Evolutionary conservation across 75 land plant species (phyloP).

Genomic region (Adiantum capillusveneris): DNA sequence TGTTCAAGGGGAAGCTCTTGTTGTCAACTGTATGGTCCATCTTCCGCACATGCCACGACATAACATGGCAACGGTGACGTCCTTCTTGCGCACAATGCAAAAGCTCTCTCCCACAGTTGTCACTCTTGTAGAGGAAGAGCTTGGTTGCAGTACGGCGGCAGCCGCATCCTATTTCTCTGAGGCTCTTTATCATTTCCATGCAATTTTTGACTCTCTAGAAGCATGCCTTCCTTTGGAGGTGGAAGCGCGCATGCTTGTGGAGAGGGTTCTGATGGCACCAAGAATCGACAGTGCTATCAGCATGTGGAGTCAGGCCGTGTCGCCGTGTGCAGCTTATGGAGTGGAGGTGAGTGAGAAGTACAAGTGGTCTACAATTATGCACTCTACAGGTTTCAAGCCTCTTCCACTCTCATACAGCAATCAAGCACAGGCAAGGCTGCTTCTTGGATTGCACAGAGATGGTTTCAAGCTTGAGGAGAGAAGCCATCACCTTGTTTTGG

Average conservation of each 20-base stretch:
- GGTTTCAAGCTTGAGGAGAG: slow-evolving; percentile 52
- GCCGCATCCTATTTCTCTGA: slow-evolving; percentile 28
- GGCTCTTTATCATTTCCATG: slow-evolving; percentile 47
- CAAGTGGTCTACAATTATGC: slow-evolving; percentile 1
- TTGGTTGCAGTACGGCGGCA: slow-evolving; percentile 7
- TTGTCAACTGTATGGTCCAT: slow-evolving; percentile 48
- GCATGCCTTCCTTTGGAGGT: slow-evolving; percentile 46
- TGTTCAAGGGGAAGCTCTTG: slow-evolving; percentile 35
- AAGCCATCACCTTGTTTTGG: slow-evolving; percentile 37
- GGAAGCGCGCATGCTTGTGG: slow-evolving; percentile 36
- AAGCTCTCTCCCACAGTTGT: slow-evolving; percentile 19
- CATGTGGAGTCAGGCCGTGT: background rate
- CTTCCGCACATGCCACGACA: slow-evolving; percentile 33
- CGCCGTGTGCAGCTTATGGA: too few relatives aligned
- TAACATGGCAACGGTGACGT: slow-evolving; percentile 22
- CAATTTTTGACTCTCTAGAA: slow-evolving; percentile 57
- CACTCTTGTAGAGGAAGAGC: slow-evolving; percentile 44
- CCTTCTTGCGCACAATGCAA: slow-evolving; percentile 30
- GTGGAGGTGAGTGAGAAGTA: background rate
- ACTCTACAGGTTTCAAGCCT: slow-evolving; percentile 17
- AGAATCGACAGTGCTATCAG: slow-evolving; percentile 18
- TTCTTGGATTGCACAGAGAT: slow-evolving; percentile 50
- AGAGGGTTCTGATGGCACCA: slow-evolving; percentile 44
- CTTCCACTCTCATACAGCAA: slow-evolving; percentile 34
- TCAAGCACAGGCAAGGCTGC: slow-evolving; percentile 48